Evolutionary conservation across 129 eudicot genomes (phyloP).

Genomic region (Artemisia tridentata): DNA sequence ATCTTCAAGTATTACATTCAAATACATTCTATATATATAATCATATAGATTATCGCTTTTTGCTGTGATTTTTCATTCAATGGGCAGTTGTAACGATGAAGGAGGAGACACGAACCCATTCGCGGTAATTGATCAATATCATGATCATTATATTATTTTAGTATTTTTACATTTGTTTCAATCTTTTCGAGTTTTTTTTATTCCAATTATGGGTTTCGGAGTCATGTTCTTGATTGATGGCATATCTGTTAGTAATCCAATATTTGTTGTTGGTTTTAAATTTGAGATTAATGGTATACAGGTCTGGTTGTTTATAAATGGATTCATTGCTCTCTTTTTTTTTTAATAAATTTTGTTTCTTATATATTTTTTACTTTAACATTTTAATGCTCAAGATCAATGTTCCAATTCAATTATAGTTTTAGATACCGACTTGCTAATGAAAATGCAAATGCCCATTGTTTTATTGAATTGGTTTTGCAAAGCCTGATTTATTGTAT

Average conservation of each 20-base stretch:
- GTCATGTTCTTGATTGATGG: slow-evolving; percentile 12
- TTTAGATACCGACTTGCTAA: too few species aligned
- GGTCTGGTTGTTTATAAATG: too few species aligned
- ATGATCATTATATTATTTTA: not conserved
- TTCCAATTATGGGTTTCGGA: slow-evolving; percentile 22
- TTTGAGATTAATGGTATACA: too few species aligned
- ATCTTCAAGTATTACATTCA: slow-evolving; percentile 15
- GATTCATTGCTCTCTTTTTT: too few species aligned
- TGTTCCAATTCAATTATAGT: too few species aligned
- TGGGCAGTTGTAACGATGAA: slow-evolving; percentile 23
- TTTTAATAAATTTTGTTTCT: too few species aligned
- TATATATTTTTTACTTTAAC: too few species aligned
- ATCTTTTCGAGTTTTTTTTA: not conserved
- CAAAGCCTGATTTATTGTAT: too few species aligned
- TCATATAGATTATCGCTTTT: slow-evolving; percentile 1
- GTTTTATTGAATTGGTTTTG: too few species aligned
- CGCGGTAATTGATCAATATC: slow-evolving; percentile 21
- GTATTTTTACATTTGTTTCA: not conserved
- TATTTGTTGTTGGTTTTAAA: not conserved
- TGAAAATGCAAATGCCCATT: not conserved
- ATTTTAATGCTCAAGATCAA: not conserved
- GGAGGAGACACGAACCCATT: slow-evolving; percentile 25
- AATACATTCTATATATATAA: slow-evolving; percentile 6
- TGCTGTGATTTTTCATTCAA: slow-evolving; percentile 14
- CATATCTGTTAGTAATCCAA: not conserved